Conservation (phyloP, 2,329 filamentous ascomycete species). For the Hortaea sp. region DNA sequence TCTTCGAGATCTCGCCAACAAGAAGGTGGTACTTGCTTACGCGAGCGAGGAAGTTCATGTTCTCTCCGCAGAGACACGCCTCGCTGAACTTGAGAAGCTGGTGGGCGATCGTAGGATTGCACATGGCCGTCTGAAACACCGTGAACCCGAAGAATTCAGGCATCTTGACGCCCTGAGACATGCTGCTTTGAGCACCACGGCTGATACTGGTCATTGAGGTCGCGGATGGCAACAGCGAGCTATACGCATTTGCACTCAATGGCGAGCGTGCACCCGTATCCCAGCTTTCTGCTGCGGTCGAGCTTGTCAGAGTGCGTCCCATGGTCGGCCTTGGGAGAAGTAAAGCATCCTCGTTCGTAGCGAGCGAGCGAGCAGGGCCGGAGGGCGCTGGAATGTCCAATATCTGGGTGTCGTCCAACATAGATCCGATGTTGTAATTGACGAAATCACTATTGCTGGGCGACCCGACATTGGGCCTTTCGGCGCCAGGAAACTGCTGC, state of each 20-base stretch:
- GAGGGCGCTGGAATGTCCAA: no score
- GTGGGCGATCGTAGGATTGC: constrained; percentile 6
- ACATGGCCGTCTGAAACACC: constrained; percentile 4
- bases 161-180: not conserved
- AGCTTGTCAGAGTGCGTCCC: no score
- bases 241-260: not conserved
- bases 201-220: not conserved
- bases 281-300: not conserved
- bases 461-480: no score
- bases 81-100: constrained; percentile 5
- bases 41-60: constrained; percentile 7
- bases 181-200: not conserved
- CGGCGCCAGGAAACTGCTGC: no score
- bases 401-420: no score
- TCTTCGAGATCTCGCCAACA: constrained; percentile 2
- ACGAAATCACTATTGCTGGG: no score
- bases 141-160: constrained; percentile 8
- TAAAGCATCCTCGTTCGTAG: no score
- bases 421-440: no score
- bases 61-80: constrained; percentile 6
- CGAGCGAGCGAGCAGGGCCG: no score
- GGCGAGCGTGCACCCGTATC: not conserved
- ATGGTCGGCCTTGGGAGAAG: no score
- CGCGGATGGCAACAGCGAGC: not conserved
- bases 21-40: constrained; percentile 1